Base-by-base conservation (phyloP, 306 rosid species). In the Echinosophora koreensis region DNA sequence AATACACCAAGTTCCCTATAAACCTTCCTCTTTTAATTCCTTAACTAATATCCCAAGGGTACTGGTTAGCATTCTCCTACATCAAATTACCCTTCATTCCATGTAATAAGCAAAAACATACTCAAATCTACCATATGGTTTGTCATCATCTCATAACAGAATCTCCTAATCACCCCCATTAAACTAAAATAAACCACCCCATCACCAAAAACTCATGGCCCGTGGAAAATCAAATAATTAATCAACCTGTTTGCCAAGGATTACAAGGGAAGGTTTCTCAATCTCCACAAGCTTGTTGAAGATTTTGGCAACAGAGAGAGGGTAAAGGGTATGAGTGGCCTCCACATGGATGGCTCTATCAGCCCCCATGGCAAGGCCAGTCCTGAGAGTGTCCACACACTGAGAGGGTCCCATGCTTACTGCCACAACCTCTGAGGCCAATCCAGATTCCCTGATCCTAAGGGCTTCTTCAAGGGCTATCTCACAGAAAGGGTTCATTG, bases 401-500 rank as follows among this genome's bases (percentile, higher is more conserved):
- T 96, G 97, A 30, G 91, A 13, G 13, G 95, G 85, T 2, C 98
- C 98, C 92, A 92, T 85, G 54, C 84, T 89, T 11, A 95, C 92
- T 0, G 96, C 98, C 66, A 92, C 92, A 14, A 96, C 99, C 86
- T 96, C 98, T 0, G 96, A 88, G 18, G 97, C 99, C 84, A 88
- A 57, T 8, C 92, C 91, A 5, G 91, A 76, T 69, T 96, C 97
- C 69, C 77, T 92, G 41, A 92, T 88, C 9, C 99, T 84, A 49
- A 95, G 94, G 3, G 99, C 97, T 76, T 95, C 97, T 79, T 95
- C 97, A 5, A 92, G 82, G 1, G 97, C 99, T 27, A 95, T 95
- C 90, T 95, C 99, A 52, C 97, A 92, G 73, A 95, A 95, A 18
- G 99, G 97, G 77, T 95, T 95, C 97, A 95, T 95, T 35, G 99